Evolutionary conservation across 805 yeast species (phyloP).

Genomic region (Saccharomycopsis schoenii): DNA sequence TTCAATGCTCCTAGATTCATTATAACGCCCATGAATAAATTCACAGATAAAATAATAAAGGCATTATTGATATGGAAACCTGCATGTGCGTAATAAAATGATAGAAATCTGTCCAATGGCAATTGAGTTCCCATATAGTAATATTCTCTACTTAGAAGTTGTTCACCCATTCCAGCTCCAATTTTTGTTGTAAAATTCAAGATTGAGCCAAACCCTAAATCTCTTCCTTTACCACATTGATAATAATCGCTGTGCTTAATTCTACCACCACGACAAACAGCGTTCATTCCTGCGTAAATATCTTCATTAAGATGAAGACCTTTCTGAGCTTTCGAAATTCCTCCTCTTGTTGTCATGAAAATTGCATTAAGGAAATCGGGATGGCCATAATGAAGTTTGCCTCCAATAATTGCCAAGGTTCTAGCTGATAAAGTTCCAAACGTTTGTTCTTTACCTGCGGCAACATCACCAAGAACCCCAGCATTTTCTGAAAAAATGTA

Average conservation of each 20-base stretch:
- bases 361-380: constrained; percentile 74
- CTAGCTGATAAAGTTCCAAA: constrained; percentile 80
- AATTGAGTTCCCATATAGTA: constrained; percentile 72
- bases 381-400: constrained; percentile 81
- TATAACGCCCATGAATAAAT: constrained; percentile 58
- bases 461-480: constrained; percentile 80
- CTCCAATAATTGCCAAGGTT: constrained; percentile 77
- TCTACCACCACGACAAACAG: constrained; percentile 75
- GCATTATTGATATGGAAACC: constrained; percentile 79
- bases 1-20: constrained; percentile 66
- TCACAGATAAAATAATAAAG: constrained; percentile 68
- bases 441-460: constrained; percentile 86
- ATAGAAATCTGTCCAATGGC: constrained; percentile 71
- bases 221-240: constrained; percentile 90
- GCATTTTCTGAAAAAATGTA: constrained; percentile 80
- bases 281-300: constrained; percentile 84
- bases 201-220: constrained; percentile 79
- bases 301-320: constrained; percentile 82
- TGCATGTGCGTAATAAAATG: constrained; percentile 79
- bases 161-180: constrained; percentile 94
- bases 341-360: constrained; percentile 80
- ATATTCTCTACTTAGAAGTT: constrained; percentile 75
- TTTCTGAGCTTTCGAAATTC: constrained; percentile 79
- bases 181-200: constrained; percentile 78
- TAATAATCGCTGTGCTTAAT: constrained; percentile 80